Conservation (phyloP, 805 yeast species). For the Cyberlindnera mississippiensis region DNA sequence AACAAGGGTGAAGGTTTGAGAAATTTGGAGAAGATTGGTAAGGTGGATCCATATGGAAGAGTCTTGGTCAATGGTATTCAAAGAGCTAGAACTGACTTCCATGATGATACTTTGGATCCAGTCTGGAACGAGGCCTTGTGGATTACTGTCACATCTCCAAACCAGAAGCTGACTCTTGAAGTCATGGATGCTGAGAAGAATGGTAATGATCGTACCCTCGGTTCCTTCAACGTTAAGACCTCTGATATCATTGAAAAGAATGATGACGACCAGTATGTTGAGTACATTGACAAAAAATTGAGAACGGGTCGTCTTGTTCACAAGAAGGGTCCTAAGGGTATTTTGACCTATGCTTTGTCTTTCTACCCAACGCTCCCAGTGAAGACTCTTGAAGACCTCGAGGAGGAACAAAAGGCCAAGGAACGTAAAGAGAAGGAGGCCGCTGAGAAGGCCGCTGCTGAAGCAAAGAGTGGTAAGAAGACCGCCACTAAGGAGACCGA, state of each 20-base stretch:
- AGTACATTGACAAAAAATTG: conserved; percentile 50
- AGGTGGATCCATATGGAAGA: conserved; percentile 87
- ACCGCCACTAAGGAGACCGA: conserved; percentile 28
- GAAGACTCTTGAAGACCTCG: conserved; percentile 68
- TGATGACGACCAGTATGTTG: conserved; percentile 58
- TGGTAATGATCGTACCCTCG: conserved; percentile 83
- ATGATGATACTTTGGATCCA: conserved; percentile 68
- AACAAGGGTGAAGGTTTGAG: conserved; percentile 69
- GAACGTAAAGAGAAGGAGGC: conserved; percentile 31
- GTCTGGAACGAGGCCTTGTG: conserved; percentile 81
- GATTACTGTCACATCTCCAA: conserved; percentile 76
- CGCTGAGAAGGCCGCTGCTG: conserved; percentile 31
- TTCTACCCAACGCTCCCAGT: conserved; percentile 84
- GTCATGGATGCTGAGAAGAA: conserved; percentile 85
- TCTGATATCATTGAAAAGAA: conserved; percentile 61
- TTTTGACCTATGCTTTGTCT: conserved; percentile 64
- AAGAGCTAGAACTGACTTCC: conserved; percentile 71
- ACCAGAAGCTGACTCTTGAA: conserved; percentile 79
- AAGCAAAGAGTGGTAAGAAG: conserved; percentile 25
- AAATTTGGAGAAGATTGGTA: conserved; percentile 86
- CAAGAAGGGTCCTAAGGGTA: conserved; percentile 83
- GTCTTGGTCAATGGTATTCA: conserved; percentile 72
- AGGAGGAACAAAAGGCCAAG: conserved; percentile 46
- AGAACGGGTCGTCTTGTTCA: conserved; percentile 62
- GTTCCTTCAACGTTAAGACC: conserved; percentile 69